These are phyloP conservation scores for Phytophthora foliorum DNA, from an alignment of 352 stramenopile genomes.

Conservation along the genomic window DNA sequence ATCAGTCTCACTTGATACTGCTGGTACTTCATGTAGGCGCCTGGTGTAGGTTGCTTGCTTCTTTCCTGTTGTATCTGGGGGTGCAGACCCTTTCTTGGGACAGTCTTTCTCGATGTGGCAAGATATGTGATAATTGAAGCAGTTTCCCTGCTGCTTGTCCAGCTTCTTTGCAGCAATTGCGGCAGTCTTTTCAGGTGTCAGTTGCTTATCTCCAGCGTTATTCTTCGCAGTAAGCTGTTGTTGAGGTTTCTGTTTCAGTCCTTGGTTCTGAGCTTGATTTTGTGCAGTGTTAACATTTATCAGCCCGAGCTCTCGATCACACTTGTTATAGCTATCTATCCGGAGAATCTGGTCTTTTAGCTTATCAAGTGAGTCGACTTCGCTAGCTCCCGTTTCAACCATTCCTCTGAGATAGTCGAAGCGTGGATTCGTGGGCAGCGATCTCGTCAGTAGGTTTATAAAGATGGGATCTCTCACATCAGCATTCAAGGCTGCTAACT, in stretches of 20 bases:
- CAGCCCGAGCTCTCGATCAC: slow-evolving; percentile 9
- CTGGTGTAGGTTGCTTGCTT: neutral
- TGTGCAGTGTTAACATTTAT: neutral
- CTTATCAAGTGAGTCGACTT: slow-evolving; percentile 13
- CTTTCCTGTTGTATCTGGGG: too few species aligned
- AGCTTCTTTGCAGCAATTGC: slow-evolving; percentile 1
- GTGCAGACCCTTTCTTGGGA: neutral
- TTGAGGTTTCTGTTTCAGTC: slow-evolving; percentile 2
- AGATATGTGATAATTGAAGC: slow-evolving; percentile 7
- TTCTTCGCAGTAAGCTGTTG: neutral
- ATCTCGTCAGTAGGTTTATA: slow-evolving; percentile 6
- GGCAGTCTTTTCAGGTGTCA: neutral
- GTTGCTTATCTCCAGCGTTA: neutral
- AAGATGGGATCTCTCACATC: slow-evolving; percentile 15
- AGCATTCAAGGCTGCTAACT: slow-evolving; percentile 7
- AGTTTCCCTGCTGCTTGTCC: slow-evolving; percentile 13
- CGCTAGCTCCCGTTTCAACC: neutral
- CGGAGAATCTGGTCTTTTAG: slow-evolving; percentile 14
- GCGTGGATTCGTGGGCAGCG: neutral
- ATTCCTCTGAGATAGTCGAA: neutral
- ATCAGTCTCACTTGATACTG: too few species aligned
- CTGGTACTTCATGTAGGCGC: too few species aligned
- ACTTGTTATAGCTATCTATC: slow-evolving; percentile 17
- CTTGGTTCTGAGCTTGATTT: neutral
- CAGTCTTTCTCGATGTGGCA: neutral